Evolutionary conservation across 345 rosid genomes (phyloP), one percentile per base, ranked within the genome.

Genomic region (Laguncularia racemosa): DNA sequence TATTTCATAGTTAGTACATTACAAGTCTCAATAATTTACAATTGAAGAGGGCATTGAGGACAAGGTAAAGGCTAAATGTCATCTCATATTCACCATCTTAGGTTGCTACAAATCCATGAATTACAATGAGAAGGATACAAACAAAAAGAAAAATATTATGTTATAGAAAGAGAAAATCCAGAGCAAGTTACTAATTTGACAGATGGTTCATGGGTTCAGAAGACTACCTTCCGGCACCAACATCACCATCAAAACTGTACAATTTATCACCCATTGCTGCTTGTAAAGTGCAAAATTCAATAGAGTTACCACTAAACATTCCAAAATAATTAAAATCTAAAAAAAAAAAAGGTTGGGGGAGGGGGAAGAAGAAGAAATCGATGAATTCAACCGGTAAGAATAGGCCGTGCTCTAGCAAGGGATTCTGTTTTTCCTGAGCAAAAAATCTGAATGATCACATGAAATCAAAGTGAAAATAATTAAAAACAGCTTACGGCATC

Each of bases 391-490:
- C 98, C 96, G 45, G 83, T 75, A 53, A 91, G 91, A 76, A 79
- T 69, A 20, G 95, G 96, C 9, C 64, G 81, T 18, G 91, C 96
- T 73, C 74, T 88, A 61, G 78, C 69, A 64, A 81, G 67, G 28
- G 98, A 76, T 67, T 91, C 93, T 45, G 83, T 69, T 59, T 65
- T 75, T 73, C 98, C 98, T 16, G 98, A 91, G 56, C 91, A 79
- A 52, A 78, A 61, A 48, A 88, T 80, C 98, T 91, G 60, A 63
- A 48, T 55, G 6, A 33, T 33, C 40, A 33, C 40, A 23, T 18
- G 20, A 46, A n/a, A 50, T 40, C 14, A 73, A 43, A 45, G 21
- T 45, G 59, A 56, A 16, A 16, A 60, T 50, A 45, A 18, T 33
- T 16, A 20, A 46, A 28, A 52, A 44, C 26, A 0, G 8, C 9